phyloP scores from a whole-genome alignment of 2,329 filamentous ascomycete species.

The Cytospora leucostoma region DNA sequence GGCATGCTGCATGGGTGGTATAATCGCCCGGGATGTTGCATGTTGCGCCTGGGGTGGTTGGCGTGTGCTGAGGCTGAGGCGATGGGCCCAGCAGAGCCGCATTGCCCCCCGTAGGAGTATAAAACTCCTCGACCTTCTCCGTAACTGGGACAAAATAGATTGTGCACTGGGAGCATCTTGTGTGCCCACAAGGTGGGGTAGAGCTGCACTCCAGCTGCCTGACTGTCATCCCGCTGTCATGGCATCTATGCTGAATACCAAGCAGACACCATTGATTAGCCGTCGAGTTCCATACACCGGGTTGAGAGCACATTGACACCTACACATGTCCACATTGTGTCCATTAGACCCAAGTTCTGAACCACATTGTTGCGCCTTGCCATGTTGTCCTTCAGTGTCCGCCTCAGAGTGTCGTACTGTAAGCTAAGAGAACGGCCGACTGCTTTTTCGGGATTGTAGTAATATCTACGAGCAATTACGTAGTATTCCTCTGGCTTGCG shows the following conservation, averaged over 20 bases:
- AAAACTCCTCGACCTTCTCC: neutral
- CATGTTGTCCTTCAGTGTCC: neutral
- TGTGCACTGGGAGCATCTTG: neutral
- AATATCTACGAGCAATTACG: neutral
- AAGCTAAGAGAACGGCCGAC: neutral
- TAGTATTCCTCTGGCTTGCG: neutral
- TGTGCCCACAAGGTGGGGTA: neutral
- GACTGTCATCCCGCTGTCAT: neutral
- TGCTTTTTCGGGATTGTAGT: neutral
- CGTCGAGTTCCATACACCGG: neutral
- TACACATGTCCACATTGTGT: neutral
- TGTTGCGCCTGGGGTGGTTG: neutral
- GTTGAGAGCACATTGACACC: neutral
- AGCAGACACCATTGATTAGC: neutral
- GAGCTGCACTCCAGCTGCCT: neutral
- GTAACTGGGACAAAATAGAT: neutral
- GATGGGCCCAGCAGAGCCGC: constrained; percentile 9
- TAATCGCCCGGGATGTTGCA: neutral
- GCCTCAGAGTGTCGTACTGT: neutral
- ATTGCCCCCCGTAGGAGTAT: neutral
- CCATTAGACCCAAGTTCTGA: neutral
- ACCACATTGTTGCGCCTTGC: neutral
- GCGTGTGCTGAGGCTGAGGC: neutral
- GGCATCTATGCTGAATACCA: neutral
- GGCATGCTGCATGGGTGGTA: neutral